phyloP scores from a whole-genome alignment of 2,329 filamentous ascomycete genomes.

The Dactylella cylindrospora region DNA sequence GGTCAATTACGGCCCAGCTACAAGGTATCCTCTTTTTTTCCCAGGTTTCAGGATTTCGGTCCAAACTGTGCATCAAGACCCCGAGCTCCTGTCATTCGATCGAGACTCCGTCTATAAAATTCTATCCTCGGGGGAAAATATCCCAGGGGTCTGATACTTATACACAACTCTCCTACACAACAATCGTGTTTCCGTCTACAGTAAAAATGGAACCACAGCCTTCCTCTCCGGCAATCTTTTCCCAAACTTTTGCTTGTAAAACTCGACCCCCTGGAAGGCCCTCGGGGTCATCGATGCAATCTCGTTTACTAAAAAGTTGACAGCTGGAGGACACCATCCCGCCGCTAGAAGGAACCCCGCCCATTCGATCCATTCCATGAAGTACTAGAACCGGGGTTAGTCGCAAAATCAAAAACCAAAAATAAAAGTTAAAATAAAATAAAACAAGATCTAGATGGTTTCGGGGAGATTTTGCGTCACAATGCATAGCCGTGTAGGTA shows the following conservation, averaged over 20 bases:
- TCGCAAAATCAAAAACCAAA: background rate
- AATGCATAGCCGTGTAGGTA: background rate
- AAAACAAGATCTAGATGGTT: slow-evolving; percentile 2
- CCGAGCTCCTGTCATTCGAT: too few species aligned
- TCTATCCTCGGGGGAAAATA: too few species aligned
- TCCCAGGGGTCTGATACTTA: too few species aligned
- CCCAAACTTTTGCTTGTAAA: slow-evolving; percentile 89
- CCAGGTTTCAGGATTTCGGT: too few species aligned
- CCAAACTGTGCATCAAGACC: too few species aligned
- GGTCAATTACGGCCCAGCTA: too few species aligned
- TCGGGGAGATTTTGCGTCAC: background rate
- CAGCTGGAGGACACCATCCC: slow-evolving; percentile 70
- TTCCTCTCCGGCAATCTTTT: slow-evolving; percentile 60
- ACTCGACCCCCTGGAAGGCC: slow-evolving; percentile 74
- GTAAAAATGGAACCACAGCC: slow-evolving; percentile 47
- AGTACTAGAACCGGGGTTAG: slow-evolving; percentile 58
- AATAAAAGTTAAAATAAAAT: background rate
- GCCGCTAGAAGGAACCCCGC: slow-evolving; percentile 78
- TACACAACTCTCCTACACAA: too few species aligned
- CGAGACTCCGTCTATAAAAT: too few species aligned
- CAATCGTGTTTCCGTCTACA: slow-evolving; percentile 7
- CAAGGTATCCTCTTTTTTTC: too few species aligned
- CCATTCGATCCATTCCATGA: slow-evolving; percentile 98
- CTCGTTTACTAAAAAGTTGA: slow-evolving; percentile 83
- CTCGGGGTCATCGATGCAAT: slow-evolving; percentile 85